These are phyloP conservation scores for Lichina pygmaea DNA, from an alignment of 495 filamentous ascomycete genomes.

Conservation along the genomic window DNA sequence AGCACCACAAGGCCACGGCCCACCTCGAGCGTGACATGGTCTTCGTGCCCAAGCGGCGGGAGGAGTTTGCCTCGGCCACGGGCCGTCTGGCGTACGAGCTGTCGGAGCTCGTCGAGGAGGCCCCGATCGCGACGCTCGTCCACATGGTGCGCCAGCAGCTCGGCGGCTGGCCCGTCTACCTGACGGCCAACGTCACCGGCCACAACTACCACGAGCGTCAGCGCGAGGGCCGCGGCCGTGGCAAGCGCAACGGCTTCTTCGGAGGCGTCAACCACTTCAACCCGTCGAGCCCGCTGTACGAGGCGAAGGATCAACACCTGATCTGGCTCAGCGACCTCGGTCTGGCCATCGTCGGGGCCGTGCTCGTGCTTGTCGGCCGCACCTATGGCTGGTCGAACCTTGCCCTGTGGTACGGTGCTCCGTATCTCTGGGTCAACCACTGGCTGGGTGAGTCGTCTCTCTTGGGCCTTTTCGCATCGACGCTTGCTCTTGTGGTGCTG, in stretches of 20 bases:
- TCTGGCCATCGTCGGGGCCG: slow-evolving; percentile 27
- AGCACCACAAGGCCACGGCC: slow-evolving; percentile 39
- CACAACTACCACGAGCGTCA: slow-evolving; percentile 30
- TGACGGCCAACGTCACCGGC: slow-evolving; percentile 26
- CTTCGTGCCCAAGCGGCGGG: slow-evolving; percentile 24
- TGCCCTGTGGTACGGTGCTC: slow-evolving; percentile 76
- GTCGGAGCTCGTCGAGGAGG: slow-evolving; percentile 22
- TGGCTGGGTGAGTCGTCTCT: slow-evolving; percentile 31
- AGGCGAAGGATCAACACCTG: slow-evolving; percentile 61
- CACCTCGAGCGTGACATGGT: slow-evolving; percentile 32
- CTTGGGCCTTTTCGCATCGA: too few relatives aligned
- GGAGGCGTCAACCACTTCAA: slow-evolving; percentile 85
- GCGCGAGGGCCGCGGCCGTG: slow-evolving; percentile 55
- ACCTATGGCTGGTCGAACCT: slow-evolving; percentile 68
- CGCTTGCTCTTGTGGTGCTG: neutral
- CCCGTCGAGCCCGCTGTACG: slow-evolving; percentile 67
- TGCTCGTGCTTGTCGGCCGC: slow-evolving; percentile 32
- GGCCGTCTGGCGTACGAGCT: slow-evolving; percentile 3
- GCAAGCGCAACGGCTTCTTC: slow-evolving; percentile 62
- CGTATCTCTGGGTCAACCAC: slow-evolving; percentile 97
- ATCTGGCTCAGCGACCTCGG: slow-evolving; percentile 69
- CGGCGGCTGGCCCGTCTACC: slow-evolving; percentile 27
- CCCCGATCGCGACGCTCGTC: slow-evolving; percentile 23
- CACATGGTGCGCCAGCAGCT: slow-evolving; percentile 24
- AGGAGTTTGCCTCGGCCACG: slow-evolving; percentile 6